Evolutionary conservation across 768 basidiomycete genomes (phyloP).

Genomic region (Calocybe cyanea): DNA sequence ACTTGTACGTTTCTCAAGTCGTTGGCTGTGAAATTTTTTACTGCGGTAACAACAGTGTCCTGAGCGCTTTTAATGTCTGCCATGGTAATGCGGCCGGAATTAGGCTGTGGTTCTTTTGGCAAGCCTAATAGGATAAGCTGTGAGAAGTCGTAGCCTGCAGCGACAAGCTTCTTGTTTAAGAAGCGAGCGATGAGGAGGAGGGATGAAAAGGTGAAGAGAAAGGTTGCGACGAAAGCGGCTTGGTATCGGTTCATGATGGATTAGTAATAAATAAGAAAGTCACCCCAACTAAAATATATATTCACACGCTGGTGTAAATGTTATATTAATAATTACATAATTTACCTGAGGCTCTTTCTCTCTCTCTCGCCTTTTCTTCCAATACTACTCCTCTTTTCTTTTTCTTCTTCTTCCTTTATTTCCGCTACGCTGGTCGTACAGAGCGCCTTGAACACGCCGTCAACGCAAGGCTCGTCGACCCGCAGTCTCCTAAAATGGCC

Average conservation of each 20-base stretch:
- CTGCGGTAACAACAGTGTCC: conserved; percentile 10
- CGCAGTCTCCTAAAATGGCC: conserved; percentile 23
- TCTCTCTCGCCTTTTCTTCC: no score
- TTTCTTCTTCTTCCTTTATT: conserved; percentile 21
- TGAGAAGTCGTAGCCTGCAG: conserved; percentile 54
- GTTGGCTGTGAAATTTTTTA: conserved; percentile 22
- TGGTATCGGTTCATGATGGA: conserved; percentile 53
- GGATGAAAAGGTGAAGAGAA: conserved; percentile 39
- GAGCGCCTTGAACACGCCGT: conserved; percentile 14
- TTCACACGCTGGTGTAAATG: conserved; percentile 10
- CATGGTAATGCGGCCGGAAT: conserved; percentile 13
- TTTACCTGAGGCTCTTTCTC: no score
- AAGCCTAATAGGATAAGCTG: conserved; percentile 64
- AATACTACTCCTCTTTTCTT: conserved; percentile 3
- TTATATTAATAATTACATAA: not conserved
- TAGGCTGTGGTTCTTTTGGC: conserved; percentile 21
- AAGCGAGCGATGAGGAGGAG: conserved; percentile 45
- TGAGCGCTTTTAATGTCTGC: conserved; percentile 18
- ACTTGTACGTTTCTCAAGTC: conserved; percentile 30
- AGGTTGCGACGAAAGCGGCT: conserved; percentile 50
- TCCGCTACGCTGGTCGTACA: conserved; percentile 21
- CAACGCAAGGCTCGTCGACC: conserved; percentile 20
- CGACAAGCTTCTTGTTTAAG: conserved; percentile 39
- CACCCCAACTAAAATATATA: not conserved
- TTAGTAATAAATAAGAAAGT: conserved; percentile 6